Base-by-base conservation (phyloP, 345 rosid genomes). In the Barbarea vulgaris region DNA sequence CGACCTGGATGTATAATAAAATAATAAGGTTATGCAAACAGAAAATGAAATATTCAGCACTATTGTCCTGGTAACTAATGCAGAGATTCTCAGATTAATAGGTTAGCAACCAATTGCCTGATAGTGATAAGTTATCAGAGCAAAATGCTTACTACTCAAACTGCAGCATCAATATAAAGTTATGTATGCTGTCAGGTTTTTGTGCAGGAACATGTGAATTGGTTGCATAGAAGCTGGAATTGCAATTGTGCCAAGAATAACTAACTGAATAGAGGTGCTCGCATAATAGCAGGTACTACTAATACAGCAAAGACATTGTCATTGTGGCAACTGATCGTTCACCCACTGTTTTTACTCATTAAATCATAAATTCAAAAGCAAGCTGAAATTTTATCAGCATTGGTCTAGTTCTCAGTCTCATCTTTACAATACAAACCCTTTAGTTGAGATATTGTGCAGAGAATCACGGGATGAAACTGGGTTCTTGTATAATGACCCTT, bases 1-100 rank as follows among this genome's bases (percentile, higher is more conserved):
- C 97, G 74, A 92, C 90, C 99, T 95, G 81, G 34, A 81, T 66
- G 64, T 50, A 59, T 34, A 75, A 42, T 80, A 74, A 71, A 74
- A 67, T 25, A 64, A 37, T n/a, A 68, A 80, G 67, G 71, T 59
- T 30, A 53, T 37, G 36, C 50, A 54, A 25, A 33, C 24, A 67
- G 53, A 21, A 48, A 30, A 72, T 50, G 47, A 30, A 18, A 21
- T 36, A 14, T 42, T 55, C 22, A 42, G 10, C 59, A n/a, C 72
- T 41, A 31, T 44, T 31, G 33, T 66, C 60, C 61, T 31, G 42
- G 28, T 13, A 18, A 56, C 10, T 56, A 25, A 25, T 24, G 42
- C 36, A 48, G 33, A 56, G 18, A 61, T 24, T 44, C 66, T 64
- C 46, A 42, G 46, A 53, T 44, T 27, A 42, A 42, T 33, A 62